Base-by-base conservation (phyloP, 148 eudicot species). In the Camellia lanceoleosa region DNA sequence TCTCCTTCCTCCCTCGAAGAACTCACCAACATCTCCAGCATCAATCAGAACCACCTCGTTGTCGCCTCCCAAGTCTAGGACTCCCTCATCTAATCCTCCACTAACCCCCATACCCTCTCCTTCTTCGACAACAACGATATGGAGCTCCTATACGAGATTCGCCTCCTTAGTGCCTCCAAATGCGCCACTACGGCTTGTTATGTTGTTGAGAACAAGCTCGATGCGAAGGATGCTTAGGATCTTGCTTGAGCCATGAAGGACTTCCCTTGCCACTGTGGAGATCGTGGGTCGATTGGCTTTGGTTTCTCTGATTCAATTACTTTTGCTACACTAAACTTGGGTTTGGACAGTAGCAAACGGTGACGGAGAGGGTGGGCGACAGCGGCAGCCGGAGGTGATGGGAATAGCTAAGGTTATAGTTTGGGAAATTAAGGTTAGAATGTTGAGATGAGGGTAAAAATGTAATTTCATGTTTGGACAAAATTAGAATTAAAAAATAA, bases 171-270 rank as follows among this genome's bases (percentile, higher is more conserved):
- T 41, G 80, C 80, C 11, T 0, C 79, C 3, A 94, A 95, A 58
- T 83, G 99, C 0, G 89, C 84, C 0, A 90, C 86, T 0, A 90
- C 89, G 0, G 97, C 93, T 0, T 42, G 71, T 1, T 89, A 82
- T 47, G 42, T 95, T 3, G 91, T 90, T 2, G 58, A 71, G 55
- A 87, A 82, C 14, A 84, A 73, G 5, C 66, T 83, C 2, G 91
- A 95, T 9, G 89, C 82, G 0, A 87, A 81, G 51, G 88, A 72
- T 3, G 88, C 99, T 0, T 73, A 82, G 61, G 97, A 93, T 10
- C 72, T 95, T 10, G 97, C 99, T 0, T 71, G 89, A 6, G 75
- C 95, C 0, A 90, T 95, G 20, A 95, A 95, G 89, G 99, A 95
- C 74, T 92, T 82, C 42, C 97, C 92, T 0, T 78, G 86, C 8